Evolutionary conservation across 306 rosid genomes (phyloP).

Genomic region (Fragaria iinumae): DNA sequence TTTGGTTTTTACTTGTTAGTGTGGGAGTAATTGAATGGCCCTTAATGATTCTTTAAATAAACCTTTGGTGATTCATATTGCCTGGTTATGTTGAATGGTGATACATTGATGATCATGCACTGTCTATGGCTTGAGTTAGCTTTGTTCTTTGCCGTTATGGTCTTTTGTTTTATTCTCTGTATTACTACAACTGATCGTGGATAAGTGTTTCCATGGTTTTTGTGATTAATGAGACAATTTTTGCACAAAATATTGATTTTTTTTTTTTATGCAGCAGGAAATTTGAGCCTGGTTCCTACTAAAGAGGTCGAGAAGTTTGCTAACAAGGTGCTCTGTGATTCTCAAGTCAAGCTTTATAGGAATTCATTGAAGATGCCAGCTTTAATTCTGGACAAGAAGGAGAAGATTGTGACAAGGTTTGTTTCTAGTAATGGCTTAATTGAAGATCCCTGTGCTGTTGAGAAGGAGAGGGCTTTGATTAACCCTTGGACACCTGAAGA

Average conservation of each 20-base stretch:
- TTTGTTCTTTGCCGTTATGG: background rate
- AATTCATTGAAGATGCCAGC: conserved; percentile 83
- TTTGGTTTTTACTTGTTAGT: background rate
- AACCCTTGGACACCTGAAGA: conserved; percentile 89
- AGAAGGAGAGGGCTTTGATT: conserved; percentile 73
- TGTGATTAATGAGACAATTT: background rate
- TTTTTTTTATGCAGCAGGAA: conserved; percentile 46
- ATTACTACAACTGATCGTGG: background rate
- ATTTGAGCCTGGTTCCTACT: conserved; percentile 55
- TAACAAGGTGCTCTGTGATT: conserved; percentile 63
- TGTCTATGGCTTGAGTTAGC: background rate
- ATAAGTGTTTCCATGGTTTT: background rate
- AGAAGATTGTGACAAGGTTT: conserved; percentile 61
- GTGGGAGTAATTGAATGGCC: background rate
- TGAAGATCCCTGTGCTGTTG: conserved; percentile 83
- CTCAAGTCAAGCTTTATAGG: conserved; percentile 54
- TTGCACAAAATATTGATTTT: background rate
- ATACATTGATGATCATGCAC: background rate
- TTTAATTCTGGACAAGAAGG: conserved; percentile 70
- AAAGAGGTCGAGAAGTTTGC: conserved; percentile 52
- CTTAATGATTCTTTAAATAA: background rate
- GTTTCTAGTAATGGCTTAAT: conserved; percentile 74
- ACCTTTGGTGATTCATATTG: background rate
- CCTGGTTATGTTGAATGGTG: background rate
- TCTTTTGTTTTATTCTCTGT: background rate